These are phyloP conservation scores for Priceomyces haplophilus DNA, from an alignment of 805 yeast species.

Conservation along the genomic window DNA sequence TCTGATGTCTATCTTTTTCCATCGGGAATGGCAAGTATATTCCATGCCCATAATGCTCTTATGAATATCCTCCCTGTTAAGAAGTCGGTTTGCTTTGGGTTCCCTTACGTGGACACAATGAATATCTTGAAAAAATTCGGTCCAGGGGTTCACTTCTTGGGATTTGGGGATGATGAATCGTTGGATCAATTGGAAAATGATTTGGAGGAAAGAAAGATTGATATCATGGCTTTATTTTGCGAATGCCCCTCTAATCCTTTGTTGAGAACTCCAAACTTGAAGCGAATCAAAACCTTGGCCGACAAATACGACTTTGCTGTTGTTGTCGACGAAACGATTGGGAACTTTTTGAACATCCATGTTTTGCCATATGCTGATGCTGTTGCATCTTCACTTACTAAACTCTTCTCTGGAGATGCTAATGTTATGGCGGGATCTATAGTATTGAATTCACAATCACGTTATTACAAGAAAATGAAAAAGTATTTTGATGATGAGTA, in stretches of 20 bases:
- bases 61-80: slow-evolving; percentile 29
- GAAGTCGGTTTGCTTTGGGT: slow-evolving; percentile 91
- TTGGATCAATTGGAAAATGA: slow-evolving; percentile 61
- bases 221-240: slow-evolving; percentile 75
- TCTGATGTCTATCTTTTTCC: slow-evolving; percentile 82
- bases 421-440: slow-evolving; percentile 94
- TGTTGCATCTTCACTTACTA: slow-evolving; percentile 82
- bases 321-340: slow-evolving; percentile 92
- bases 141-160: slow-evolving; percentile 83
- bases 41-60: slow-evolving; percentile 67
- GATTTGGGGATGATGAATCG: slow-evolving; percentile 73
- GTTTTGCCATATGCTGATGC: slow-evolving; percentile 82
- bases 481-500: slow-evolving; percentile 49
- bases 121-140: slow-evolving; percentile 87
- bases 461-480: slow-evolving; percentile 49
- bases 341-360: slow-evolving; percentile 82
- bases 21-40: slow-evolving; percentile 91
- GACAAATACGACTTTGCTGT: slow-evolving; percentile 70
- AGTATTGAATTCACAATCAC: slow-evolving; percentile 68
- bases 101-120: slow-evolving; percentile 91
- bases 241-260: slow-evolving; percentile 97
- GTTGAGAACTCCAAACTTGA: slow-evolving; percentile 76
- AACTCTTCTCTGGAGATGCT: slow-evolving; percentile 90
- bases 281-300: slow-evolving; percentile 61
- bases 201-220: slow-evolving; percentile 52